Evolutionary conservation across 495 filamentous ascomycete species (phyloP).

Genomic region (Penicillium roqueforti): DNA sequence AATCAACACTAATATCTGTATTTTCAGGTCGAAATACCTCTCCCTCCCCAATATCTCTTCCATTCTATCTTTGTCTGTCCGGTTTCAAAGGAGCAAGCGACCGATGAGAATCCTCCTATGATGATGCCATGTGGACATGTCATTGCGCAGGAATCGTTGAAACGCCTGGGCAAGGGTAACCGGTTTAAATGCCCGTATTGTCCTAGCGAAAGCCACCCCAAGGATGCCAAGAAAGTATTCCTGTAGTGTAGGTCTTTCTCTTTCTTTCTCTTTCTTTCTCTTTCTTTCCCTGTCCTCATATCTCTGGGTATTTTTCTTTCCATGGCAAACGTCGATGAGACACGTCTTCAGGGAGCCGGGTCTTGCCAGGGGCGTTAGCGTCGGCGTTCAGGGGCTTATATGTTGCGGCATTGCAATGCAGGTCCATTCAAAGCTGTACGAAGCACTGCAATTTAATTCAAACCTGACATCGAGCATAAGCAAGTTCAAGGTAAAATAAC

Average conservation of each 20-base stretch:
- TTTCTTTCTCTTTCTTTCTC: background rate
- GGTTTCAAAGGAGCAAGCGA: conserved; percentile 92
- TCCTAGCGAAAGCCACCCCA: conserved; percentile 71
- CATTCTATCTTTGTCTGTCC: conserved; percentile 98
- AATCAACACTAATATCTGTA: background rate
- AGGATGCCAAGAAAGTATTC: conserved; percentile 73
- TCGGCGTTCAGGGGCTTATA: conserved; percentile 5
- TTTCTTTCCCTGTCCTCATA: background rate
- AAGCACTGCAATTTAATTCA: background rate
- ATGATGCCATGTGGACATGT: conserved; percentile 98
- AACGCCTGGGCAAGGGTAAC: conserved; percentile 68
- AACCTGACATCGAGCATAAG: background rate
- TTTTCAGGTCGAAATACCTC: conserved; percentile 73
- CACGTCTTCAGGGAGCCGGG: background rate
- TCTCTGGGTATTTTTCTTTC: conserved; percentile 3
- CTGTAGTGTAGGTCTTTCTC: conserved; percentile 30
- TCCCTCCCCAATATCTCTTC: conserved; percentile 83
- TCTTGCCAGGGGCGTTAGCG: conserved; percentile 4
- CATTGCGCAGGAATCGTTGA: conserved; percentile 77
- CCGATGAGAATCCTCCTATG: conserved; percentile 90
- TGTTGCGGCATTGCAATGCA: background rate
- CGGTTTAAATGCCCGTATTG: conserved; percentile 97
- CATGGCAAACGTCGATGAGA: conserved; percentile 1
- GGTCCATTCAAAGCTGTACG: conserved; percentile 1
- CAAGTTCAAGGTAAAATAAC: background rate